A percentile compares a stretch with the other conserved stretches of the same genome.
Evolutionary conservation across 257 asterid genomes (phyloP).

Genomic region (Ilex aquifolium): DNA sequence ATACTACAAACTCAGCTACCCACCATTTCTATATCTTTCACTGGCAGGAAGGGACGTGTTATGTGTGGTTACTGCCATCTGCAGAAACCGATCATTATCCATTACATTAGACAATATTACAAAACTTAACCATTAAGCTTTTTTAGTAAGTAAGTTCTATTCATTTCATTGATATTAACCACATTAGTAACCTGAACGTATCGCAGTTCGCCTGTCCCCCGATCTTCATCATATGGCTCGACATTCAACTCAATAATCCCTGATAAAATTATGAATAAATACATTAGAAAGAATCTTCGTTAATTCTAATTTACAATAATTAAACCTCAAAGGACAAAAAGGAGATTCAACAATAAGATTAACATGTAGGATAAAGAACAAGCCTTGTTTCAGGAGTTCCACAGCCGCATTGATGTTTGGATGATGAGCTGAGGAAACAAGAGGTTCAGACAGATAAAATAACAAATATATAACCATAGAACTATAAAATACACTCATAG

Average conservation of each 20-base stretch:
- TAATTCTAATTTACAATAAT: too few species aligned
- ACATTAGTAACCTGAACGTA: slow-evolving; percentile 69
- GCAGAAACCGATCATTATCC: slow-evolving; percentile 14
- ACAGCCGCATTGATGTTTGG: slow-evolving; percentile 87
- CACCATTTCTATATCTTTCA: slow-evolving; percentile 81
- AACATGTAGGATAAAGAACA: slow-evolving; percentile 5
- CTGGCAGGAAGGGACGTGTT: slow-evolving; percentile 76
- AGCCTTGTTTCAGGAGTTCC: slow-evolving; percentile 63
- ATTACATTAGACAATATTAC: not conserved
- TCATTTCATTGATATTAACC: slow-evolving; percentile 2
- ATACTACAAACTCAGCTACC: slow-evolving; percentile 16
- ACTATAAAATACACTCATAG: not conserved
- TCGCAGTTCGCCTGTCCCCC: slow-evolving; percentile 84
- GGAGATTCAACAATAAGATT: not conserved
- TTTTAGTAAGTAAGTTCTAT: not conserved
- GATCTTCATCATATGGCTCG: slow-evolving; percentile 82
- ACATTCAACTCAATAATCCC: slow-evolving; percentile 61
- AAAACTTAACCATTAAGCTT: not conserved
- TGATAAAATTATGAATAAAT: slow-evolving; percentile 15
- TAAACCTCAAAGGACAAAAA: too few species aligned
- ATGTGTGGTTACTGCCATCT: slow-evolving; percentile 96
- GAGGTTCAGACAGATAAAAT: not conserved
- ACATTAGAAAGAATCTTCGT: not conserved
- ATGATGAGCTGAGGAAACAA: slow-evolving; percentile 70
- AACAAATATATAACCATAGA: not conserved